Base-by-base conservation (phyloP, 2,329 filamentous ascomycete genomes). In the Colletotrichum cuscutae region DNA sequence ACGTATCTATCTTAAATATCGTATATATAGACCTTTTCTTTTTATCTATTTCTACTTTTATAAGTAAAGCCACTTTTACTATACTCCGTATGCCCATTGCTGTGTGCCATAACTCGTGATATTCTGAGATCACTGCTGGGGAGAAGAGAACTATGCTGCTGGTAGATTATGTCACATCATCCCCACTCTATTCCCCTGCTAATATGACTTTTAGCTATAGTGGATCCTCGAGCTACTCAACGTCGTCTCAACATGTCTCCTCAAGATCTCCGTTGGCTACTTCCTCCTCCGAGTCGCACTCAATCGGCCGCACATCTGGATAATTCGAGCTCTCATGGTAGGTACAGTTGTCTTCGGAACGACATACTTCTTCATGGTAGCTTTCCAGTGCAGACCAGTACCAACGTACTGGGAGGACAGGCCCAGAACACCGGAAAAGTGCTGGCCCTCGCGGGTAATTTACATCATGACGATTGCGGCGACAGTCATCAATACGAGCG, bases 211-310 rank as follows among this genome's bases (percentile, higher is more conserved):
- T 3, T 24, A 32, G 78, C 78, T 79, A 75, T 81, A 80, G 78
- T 85, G 82, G 82, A 80, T 80, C 19, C 84, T 83, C 46, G 84
- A 85, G 68, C 78, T 81, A 0, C 76, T 82, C 24, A 85, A 85
- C 67, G 80, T 85, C n/a, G 65, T 83, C 13, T 76, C 78, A 2
- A 81, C 79, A 61, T 73, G 71, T n/a, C 30, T 73, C 12, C 57
- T 73, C 64, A 86, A 86, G 67, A 77, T 85, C 4, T 85, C 84
- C 26, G 84, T 86, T 70, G 82, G 81, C 30, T 81, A 77, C 65
- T 84, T 85, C 65, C 79, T 86, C 26, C 78, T 84, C 9, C 84
- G 84, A 53, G 81, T 86, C 61, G 81, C 83, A 7, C 77, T 81
- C 68, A 76, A 78, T 13, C 78, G 77, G 7, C 13, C 59, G 2